Percentiles rank a stretch among this genome's conserved stretches.
These are phyloP conservation scores for Xylariaceae sp. DNA, from an alignment of 2,329 filamentous ascomycete species.

Conservation along the genomic window DNA sequence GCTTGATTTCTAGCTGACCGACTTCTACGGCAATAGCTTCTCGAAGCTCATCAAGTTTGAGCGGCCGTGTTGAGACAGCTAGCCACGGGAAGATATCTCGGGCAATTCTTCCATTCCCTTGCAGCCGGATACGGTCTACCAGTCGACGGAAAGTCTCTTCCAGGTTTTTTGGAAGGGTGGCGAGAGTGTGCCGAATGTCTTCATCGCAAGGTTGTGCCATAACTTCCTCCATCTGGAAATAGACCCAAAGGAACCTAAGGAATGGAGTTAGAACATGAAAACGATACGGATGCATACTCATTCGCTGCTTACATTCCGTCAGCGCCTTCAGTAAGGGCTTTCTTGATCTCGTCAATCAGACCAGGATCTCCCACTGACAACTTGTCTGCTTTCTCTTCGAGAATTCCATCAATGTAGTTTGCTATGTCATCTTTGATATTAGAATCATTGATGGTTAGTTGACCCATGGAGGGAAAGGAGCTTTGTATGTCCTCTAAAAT, in stretches of 20 bases:
- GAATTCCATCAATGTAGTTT: background rate
- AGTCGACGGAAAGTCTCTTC: slow-evolving; percentile 28
- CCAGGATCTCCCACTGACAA: slow-evolving; percentile 4
- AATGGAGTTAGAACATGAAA: background rate
- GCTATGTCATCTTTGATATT: background rate
- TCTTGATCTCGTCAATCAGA: slow-evolving; percentile 25
- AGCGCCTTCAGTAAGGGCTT: slow-evolving; percentile 27
- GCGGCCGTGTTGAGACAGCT: slow-evolving; percentile 29
- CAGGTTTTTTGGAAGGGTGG: slow-evolving; percentile 31
- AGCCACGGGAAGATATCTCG: slow-evolving; percentile 33
- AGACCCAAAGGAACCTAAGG: slow-evolving; percentile 22
- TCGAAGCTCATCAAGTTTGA: slow-evolving; percentile 34
- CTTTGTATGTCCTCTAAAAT: background rate
- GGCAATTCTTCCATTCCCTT: slow-evolving; percentile 8
- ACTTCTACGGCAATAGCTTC: slow-evolving; percentile 36
- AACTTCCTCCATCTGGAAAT: slow-evolving; percentile 19
- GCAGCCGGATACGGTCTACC: background rate
- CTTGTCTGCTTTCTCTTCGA: background rate
- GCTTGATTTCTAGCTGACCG: slow-evolving; percentile 23
- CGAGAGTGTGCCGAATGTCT: slow-evolving; percentile 28
- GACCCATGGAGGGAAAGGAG: background rate
- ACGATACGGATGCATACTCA: background rate
- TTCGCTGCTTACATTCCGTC: slow-evolving; percentile 32
- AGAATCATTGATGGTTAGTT: background rate
- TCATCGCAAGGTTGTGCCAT: slow-evolving; percentile 17